These are phyloP conservation scores for Neospermospora avenae DNA, from an alignment of 2,329 filamentous ascomycete species.

Conservation along the genomic window DNA sequence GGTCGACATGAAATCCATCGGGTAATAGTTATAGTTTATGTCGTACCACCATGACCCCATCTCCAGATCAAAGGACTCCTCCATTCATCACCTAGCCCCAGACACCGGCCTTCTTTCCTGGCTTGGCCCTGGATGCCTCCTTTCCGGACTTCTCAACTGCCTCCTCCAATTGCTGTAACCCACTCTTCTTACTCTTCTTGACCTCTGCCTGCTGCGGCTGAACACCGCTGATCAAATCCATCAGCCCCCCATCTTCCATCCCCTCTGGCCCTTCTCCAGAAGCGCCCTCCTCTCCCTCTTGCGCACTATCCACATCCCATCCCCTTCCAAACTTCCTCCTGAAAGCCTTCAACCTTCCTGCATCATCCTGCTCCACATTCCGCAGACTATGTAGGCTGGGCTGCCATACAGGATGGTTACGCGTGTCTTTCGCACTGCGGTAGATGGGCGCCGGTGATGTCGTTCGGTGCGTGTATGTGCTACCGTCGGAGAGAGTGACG, in stretches of 20 bases:
- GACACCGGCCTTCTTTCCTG: not conserved
- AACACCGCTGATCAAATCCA: conserved; percentile 52
- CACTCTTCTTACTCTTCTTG: not conserved
- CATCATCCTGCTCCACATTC: conserved; percentile 94
- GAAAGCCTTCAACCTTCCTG: conserved; percentile 83
- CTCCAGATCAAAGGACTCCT: not conserved
- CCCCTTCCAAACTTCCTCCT: conserved; percentile 76
- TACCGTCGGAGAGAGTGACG: conserved; percentile 86
- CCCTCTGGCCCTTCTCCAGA: conserved; percentile 20
- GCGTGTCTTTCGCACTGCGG: conserved; percentile 71
- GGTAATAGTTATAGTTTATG: not conserved
- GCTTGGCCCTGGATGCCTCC: conserved; percentile 7
- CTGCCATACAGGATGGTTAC: conserved; percentile 91
- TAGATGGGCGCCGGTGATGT: conserved; percentile 65
- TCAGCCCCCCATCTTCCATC: conserved; percentile 44
- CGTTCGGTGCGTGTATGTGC: conserved; percentile 75
- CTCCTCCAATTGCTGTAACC: conserved; percentile 8
- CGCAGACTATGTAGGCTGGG: conserved; percentile 74
- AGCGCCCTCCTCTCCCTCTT: conserved; percentile 31
- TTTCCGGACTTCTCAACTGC: conserved; percentile 13
- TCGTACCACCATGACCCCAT: not conserved
- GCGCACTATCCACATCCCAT: conserved; percentile 62
- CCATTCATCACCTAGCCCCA: not conserved
- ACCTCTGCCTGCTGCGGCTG: conserved; percentile 12
- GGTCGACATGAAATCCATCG: not conserved